Evolutionary conservation across 2,329 filamentous ascomycete genomes (phyloP).

Genomic region (Cercospora nicotianae): DNA sequence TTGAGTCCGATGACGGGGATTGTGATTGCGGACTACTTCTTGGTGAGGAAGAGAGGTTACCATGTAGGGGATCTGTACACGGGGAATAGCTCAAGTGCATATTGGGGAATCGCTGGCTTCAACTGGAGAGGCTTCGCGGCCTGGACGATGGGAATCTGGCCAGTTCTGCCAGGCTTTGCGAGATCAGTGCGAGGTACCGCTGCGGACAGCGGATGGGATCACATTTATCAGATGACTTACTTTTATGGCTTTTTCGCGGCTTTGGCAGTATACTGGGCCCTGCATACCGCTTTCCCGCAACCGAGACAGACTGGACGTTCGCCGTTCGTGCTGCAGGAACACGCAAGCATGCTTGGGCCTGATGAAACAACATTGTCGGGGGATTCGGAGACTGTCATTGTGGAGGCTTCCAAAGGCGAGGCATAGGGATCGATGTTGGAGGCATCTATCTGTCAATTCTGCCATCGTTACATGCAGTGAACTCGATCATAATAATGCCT

Average conservation of each 20-base stretch:
- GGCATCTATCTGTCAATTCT: background rate
- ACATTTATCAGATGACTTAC: constrained; percentile 22
- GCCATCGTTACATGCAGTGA: background rate
- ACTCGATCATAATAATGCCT: background rate
- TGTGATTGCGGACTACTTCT: constrained; percentile 45
- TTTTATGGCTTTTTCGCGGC: constrained; percentile 25
- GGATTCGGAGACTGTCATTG: background rate
- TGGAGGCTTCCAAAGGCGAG: background rate
- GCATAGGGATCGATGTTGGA: background rate
- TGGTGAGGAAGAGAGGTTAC: constrained; percentile 32
- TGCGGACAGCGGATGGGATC: constrained; percentile 18
- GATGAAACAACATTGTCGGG: background rate
- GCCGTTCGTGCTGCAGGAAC: constrained; percentile 20
- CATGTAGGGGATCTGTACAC: constrained; percentile 27
- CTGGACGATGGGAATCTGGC: constrained; percentile 22
- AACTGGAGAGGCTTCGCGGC: constrained; percentile 29
- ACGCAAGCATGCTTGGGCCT: background rate
- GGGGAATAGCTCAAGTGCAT: constrained; percentile 19
- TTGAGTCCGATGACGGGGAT: constrained; percentile 43
- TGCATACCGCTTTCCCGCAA: constrained; percentile 18
- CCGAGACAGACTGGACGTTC: constrained; percentile 17
- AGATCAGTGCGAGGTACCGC: constrained; percentile 14
- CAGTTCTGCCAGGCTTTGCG: constrained; percentile 23
- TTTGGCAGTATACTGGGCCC: constrained; percentile 6
- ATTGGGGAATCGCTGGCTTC: constrained; percentile 26